phyloP scores from a whole-genome alignment of 768 basidiomycete species.

The Kwoniella europaea region DNA sequence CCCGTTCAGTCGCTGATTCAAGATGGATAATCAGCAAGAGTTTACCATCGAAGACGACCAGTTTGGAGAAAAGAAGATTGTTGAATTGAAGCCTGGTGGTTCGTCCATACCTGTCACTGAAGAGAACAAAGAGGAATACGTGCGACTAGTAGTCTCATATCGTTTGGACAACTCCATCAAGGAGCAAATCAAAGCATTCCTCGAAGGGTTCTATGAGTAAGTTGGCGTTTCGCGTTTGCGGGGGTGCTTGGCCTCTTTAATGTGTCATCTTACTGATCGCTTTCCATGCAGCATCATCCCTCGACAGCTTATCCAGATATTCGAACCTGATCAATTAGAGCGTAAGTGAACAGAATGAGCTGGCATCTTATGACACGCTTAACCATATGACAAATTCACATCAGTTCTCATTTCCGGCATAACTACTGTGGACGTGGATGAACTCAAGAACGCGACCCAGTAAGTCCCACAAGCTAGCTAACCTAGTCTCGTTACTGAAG shows the following conservation, averaged over 20 bases:
- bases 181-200: slow-evolving; percentile 88
- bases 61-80: slow-evolving; percentile 89
- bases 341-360: slow-evolving; percentile 37
- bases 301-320: slow-evolving; percentile 87
- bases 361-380: background rate
- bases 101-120: slow-evolving; percentile 85
- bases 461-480: slow-evolving; percentile 62
- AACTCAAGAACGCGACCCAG: slow-evolving; percentile 61
- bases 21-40: slow-evolving; percentile 72
- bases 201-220: slow-evolving; percentile 86
- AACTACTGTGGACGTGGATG: slow-evolving; percentile 98
- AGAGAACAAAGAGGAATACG: slow-evolving; percentile 96
- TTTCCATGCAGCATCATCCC: slow-evolving; percentile 71
- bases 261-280: background rate
- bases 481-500: background rate
- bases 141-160: slow-evolving; percentile 92
- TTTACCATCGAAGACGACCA: slow-evolving; percentile 97
- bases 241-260: background rate
- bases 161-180: slow-evolving; percentile 91
- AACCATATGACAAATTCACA: background rate
- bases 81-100: slow-evolving; percentile 84
- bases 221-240: slow-evolving; percentile 9
- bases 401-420: slow-evolving; percentile 68
- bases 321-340: slow-evolving; percentile 52
- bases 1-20: background rate